Evolutionary conservation across 2,329 filamentous ascomycete genomes (phyloP), one percentile per base, ranked within the genome.

Genomic region (Penicillium corylophilum): DNA sequence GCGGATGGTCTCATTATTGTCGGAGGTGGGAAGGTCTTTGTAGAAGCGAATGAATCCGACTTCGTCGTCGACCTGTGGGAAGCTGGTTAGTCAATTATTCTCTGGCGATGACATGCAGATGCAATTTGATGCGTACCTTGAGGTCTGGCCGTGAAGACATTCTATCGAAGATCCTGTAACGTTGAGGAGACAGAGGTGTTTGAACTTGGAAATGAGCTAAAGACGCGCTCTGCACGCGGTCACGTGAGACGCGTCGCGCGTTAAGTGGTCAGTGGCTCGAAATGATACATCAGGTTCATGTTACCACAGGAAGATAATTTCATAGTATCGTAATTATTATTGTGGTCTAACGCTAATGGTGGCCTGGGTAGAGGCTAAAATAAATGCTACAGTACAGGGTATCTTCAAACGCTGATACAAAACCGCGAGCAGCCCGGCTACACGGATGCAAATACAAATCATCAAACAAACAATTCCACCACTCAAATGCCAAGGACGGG

Each of bases 41-140:
- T 95, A 99, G 77, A 91, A 95, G 63, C 87, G 90, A 76, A 97
- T 96, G 79, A 99, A 99, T 61, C 93, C 91, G 67, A 87, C 86
- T 78, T 99, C 94, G 69, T 99, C 94, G 67, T 99, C 95, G 69
- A 97, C 90, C 88, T 92, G 33, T 20, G 13, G 16, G 18, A 16
- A 18, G 42, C 9, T 54, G 38, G 59, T 55, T 54, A 46, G 36
- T 33, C 44, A 31, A 38, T 28, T 10, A n/a, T 4, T 41, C 24
- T 20, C 24, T 29, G 20, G 6, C 7, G 26, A 2, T 15, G 23
- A 31, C 5, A 12, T 16, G 16, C 2, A 22, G 8, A 22, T 12
- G 7, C 18, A 26, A n/a, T 16, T 5, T n/a, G 8, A 6, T 23
- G 43, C 51, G 36, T 71, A 87, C 86, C 82, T 88, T 89, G 45